A percentile compares a stretch with the other conserved stretches of the same genome.
These are phyloP conservation scores for Mycosarcoma maydis DNA, from an alignment of 1,284 basidiomycete genomes.

Conservation along the genomic window DNA sequence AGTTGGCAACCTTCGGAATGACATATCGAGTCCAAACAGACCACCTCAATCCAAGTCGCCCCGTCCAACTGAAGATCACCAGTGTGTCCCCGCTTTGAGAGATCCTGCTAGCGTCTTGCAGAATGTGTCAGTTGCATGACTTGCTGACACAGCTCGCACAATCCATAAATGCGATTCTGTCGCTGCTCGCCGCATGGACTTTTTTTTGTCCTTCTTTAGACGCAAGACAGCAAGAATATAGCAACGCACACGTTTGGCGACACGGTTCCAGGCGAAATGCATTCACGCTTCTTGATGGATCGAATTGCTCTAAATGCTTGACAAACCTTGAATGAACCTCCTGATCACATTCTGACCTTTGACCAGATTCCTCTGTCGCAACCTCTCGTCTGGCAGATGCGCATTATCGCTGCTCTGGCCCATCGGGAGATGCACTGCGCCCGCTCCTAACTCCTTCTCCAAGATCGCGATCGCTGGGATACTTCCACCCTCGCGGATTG, in stretches of 20 bases:
- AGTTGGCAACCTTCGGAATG: too few relatives aligned
- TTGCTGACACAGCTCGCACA: too few relatives aligned
- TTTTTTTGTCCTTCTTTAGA: too few relatives aligned
- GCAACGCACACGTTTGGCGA: too few relatives aligned
- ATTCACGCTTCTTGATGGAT: neutral
- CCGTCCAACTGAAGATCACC: too few relatives aligned
- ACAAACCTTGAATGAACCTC: conserved; percentile 34
- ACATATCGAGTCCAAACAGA: too few relatives aligned
- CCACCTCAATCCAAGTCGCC: too few relatives aligned
- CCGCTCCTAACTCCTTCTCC: conserved; percentile 81
- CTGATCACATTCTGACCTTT: conserved; percentile 37
- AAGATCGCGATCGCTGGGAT: conserved; percentile 86
- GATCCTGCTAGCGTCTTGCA: too few relatives aligned
- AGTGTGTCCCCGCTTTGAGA: too few relatives aligned
- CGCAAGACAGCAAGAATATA: conserved; percentile 12
- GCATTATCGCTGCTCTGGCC: conserved; percentile 79
- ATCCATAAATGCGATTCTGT: too few relatives aligned
- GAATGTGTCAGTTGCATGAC: too few relatives aligned
- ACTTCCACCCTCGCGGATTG: conserved; percentile 79
- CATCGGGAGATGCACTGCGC: conserved; percentile 86
- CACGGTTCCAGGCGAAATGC: neutral
- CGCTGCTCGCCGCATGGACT: too few relatives aligned
- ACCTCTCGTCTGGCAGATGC: conserved; percentile 85
- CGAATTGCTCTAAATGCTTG: conserved; percentile 6
- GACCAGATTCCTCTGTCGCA: conserved; percentile 78